Evolutionary conservation across 805 yeast genomes (phyloP).

Genomic region (Cyberlindnera mississippiensis): DNA sequence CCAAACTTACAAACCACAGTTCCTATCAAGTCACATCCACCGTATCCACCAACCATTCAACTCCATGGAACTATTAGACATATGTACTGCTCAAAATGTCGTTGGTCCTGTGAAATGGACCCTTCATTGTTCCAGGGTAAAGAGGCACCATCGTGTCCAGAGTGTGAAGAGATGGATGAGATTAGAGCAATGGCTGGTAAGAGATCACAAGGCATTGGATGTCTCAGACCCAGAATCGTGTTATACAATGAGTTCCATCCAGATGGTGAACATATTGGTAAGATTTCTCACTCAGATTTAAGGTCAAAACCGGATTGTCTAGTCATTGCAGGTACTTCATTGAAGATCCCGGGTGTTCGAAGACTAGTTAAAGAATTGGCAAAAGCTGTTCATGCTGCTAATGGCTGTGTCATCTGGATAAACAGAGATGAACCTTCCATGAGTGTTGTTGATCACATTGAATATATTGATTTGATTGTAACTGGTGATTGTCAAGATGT

Average conservation of each 20-base stretch:
- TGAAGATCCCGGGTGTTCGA: conserved; percentile 74
- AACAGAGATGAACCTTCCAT: conserved; percentile 53
- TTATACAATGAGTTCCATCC: conserved; percentile 77
- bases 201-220: conserved; percentile 59
- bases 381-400: conserved; percentile 48
- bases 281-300: conserved; percentile 64
- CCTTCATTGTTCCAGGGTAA: conserved; percentile 44
- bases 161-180: conserved; percentile 55
- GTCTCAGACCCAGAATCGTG: conserved; percentile 61
- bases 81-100: conserved; percentile 77
- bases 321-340: conserved; percentile 78
- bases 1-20: conserved; percentile 43
- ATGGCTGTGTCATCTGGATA: conserved; percentile 60
- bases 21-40: conserved; percentile 43
- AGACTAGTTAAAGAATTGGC: conserved; percentile 59
- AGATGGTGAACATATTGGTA: conserved; percentile 83
- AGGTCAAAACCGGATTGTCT: conserved; percentile 69
- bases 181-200: conserved; percentile 59
- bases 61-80: conserved; percentile 78
- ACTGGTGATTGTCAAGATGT: conserved; percentile 64
- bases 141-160: conserved; percentile 56
- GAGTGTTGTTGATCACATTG: conserved; percentile 46
- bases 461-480: conserved; percentile 52
- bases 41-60: conserved; percentile 62
- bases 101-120: conserved; percentile 49